Evolutionary conservation across 192 early-diverging fungal species (phyloP), one percentile per base, ranked within the genome.

Genomic region (Podila verticillata): DNA sequence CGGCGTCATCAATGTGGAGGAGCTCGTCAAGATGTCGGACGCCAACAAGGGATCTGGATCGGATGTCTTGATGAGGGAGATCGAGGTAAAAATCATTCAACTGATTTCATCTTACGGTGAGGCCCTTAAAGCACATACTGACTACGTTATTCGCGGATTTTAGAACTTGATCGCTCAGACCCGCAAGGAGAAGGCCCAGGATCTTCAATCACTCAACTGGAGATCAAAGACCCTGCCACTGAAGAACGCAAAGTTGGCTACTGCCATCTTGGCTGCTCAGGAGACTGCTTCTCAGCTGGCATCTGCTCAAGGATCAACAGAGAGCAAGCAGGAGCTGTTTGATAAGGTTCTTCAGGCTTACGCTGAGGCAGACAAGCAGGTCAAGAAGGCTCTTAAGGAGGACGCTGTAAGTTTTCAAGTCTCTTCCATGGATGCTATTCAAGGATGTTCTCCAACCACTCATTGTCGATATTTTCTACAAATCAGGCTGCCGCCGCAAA

Each of bases 351-450:
- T 93, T 20, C 81, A 82, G 44, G 86, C 84, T 24, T 92, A 82
- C 72, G 84, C 86, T 34, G 91, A 90, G 35, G 92, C 89, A 6
- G 87, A 91, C 64, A 87, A 86, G 39, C 54, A 84, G 13, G 88
- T 87, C 47, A 88, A 90, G 69, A 85, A 83, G 47, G 87, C 88
- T 31, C 51, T 94, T 24, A 88, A 88, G 61, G 91, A 93, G 31
- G 90, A 93, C 60, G 86, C 74, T 58, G 87, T 88, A 73, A 65
- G 74, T 70, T 49, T 44, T 44, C 39, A 15, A 3, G 39, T 15
- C 17, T 2, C 12, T 15, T 44, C 13, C 39, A 44, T 17, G 3
- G 5, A 31, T 66, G 15, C 31, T n/a, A 49, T 29, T 65, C 3
- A 30, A 29, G 19, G 24, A 54, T 67, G 71, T 26, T 32, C 39